phyloP scores from a whole-genome alignment of 75 land plant species.

The Cupressus sempervirens region DNA sequence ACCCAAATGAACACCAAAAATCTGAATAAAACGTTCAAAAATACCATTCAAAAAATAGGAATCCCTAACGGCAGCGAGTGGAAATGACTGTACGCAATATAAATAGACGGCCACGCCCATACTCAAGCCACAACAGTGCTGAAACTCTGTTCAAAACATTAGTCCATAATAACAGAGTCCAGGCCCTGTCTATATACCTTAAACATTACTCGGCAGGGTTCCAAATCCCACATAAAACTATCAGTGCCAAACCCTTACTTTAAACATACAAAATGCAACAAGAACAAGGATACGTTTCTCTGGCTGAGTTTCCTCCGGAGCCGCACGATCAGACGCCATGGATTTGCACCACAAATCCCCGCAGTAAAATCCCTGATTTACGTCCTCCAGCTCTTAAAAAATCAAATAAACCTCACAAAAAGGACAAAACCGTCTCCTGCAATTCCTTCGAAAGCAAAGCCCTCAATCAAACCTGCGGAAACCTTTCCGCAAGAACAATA shows the following conservation, averaged over 20 bases:
- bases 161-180: neutral
- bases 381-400: constrained; percentile 24
- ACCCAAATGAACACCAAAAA: neutral
- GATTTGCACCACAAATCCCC: constrained; percentile 39
- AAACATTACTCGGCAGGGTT: neutral
- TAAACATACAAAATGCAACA: neutral
- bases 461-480: neutral
- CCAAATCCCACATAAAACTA: neutral
- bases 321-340: constrained; percentile 16
- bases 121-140: neutral
- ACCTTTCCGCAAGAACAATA: neutral
- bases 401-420: neutral
- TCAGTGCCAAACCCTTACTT: neutral
- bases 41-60: neutral
- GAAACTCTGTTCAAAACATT: neutral
- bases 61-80: neutral
- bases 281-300: constrained; percentile 27
- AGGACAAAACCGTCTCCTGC: constrained; percentile 6
- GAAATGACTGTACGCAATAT: neutral
- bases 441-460: neutral
- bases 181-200: neutral
- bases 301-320: constrained; percentile 1
- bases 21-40: neutral
- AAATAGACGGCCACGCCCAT: neutral
- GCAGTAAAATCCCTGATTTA: constrained; percentile 27